Conservation (phyloP, 108 stramenopile genomes). For the Cylindrotheca closterium region DNA sequence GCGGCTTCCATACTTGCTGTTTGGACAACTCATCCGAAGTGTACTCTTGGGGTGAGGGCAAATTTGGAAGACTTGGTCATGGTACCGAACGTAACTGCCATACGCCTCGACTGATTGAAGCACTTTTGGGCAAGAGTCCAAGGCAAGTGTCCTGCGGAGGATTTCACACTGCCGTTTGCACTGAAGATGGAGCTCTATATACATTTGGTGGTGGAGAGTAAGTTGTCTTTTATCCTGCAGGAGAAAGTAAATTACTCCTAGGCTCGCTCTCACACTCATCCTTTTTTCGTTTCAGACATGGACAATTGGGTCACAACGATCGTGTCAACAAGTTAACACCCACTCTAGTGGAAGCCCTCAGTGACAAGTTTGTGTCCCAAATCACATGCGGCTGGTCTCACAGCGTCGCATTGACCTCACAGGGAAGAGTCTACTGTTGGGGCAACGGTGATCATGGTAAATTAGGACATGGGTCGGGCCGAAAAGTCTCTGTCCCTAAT, state of each 20-base stretch:
- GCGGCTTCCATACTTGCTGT: constrained; percentile 94
- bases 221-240: constrained; percentile 21
- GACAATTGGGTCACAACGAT: constrained; percentile 93
- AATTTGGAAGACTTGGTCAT: constrained; percentile 93
- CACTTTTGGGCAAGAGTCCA: constrained; percentile 71
- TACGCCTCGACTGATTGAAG: constrained; percentile 82
- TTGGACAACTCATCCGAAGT: constrained; percentile 84
- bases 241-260: constrained; percentile 7
- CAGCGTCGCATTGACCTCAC: constrained; percentile 82
- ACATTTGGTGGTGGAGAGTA: constrained; percentile 90
- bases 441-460: constrained; percentile 62
- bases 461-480: constrained; percentile 85
- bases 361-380: constrained; percentile 70
- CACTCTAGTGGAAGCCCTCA: constrained; percentile 79
- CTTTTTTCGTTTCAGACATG: constrained; percentile 15
- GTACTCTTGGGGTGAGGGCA: constrained; percentile 91
- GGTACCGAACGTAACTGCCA: constrained; percentile 88
- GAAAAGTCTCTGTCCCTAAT: constrained; percentile 87
- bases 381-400: constrained; percentile 96
- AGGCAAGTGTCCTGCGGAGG: constrained; percentile 87
- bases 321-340: constrained; percentile 87
- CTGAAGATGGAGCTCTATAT: constrained; percentile 86
- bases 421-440: constrained; percentile 83
- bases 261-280: too few relatives aligned
- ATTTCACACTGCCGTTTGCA: constrained; percentile 89